Evolutionary conservation across 306 rosid species (phyloP).

Genomic region (Cicer bijugum): DNA sequence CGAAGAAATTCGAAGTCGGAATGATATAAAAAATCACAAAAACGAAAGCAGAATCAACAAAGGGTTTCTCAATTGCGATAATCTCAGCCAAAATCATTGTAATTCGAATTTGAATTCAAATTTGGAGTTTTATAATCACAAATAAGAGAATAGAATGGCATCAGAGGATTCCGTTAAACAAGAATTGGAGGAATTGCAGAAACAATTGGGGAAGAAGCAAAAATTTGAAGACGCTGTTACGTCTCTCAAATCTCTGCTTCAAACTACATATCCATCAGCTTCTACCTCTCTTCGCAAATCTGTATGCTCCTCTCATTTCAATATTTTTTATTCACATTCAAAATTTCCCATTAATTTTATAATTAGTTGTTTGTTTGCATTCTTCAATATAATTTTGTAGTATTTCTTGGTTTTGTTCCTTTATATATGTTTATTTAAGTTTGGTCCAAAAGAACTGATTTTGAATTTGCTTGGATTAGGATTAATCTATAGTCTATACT

Average conservation of each 20-base stretch:
- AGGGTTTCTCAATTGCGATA: conserved; percentile 35
- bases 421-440: neutral
- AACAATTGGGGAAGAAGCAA: conserved; percentile 73
- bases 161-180: conserved; percentile 54
- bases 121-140: neutral
- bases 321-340: neutral
- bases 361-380: neutral
- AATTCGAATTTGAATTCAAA: conserved; percentile 23
- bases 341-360: neutral
- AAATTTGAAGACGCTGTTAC: conserved; percentile 74
- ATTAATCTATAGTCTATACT: neutral
- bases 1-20: conserved; percentile 51
- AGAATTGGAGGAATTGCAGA: conserved; percentile 74
- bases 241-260: conserved; percentile 64
- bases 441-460: conserved; percentile 12
- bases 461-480: conserved; percentile 7
- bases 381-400: conserved; percentile 15
- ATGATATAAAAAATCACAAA: neutral
- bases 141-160: conserved; percentile 50
- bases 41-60: neutral
- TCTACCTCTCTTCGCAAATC: conserved; percentile 70
- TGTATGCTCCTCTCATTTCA: conserved; percentile 43
- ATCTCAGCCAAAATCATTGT: neutral
- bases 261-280: conserved; percentile 58
- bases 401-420: conserved; percentile 28